Conservation (phyloP, 257 asterid species). For the Perilla frutescens region DNA sequence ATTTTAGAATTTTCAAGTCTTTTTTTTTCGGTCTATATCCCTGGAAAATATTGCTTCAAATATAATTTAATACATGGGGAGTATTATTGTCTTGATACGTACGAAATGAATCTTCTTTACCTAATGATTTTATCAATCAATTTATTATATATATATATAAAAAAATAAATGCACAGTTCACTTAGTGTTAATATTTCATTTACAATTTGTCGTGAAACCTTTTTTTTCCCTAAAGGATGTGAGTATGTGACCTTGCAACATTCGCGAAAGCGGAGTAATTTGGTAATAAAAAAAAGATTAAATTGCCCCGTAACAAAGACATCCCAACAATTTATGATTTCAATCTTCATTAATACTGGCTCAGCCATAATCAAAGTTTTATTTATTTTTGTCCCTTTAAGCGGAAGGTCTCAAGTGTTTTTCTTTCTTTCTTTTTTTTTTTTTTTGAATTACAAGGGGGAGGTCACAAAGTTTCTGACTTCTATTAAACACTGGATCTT, state of each 20-base stretch:
- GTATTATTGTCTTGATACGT: background rate
- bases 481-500: too few species aligned
- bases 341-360: background rate
- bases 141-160: background rate
- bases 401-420: too few species aligned
- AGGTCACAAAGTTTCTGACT: too few species aligned
- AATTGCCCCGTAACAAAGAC: background rate
- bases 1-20: too few species aligned
- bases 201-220: background rate
- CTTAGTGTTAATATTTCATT: background rate
- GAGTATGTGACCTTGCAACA: background rate
- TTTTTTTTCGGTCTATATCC: too few species aligned
- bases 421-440: too few species aligned
- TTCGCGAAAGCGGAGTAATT: background rate
- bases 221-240: too few species aligned
- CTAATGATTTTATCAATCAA: background rate
- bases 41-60: too few species aligned
- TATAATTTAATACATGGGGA: too few species aligned
- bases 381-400: too few species aligned
- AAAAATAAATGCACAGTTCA: background rate
- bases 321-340: conserved; percentile 18
- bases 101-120: background rate
- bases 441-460: too few species aligned
- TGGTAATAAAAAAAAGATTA: background rate
- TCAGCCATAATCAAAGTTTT: background rate